Conservation (phyloP, 2,329 filamentous ascomycete genomes). For the Alternaria postmessia region DNA sequence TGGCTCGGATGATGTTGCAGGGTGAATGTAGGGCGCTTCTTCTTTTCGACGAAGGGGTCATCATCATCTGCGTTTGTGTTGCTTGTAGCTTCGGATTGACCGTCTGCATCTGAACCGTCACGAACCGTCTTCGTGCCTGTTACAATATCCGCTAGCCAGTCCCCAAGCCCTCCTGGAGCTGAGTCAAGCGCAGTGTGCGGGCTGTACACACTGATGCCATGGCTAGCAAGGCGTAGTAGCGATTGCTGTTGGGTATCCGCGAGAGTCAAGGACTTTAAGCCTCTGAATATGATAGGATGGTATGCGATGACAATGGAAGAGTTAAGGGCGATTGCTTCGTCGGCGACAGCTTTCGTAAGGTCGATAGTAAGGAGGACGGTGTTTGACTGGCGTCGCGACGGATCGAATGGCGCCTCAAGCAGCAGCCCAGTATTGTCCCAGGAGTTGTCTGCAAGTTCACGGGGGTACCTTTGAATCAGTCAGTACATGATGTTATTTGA, state of each 20-base stretch:
- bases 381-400: constrained; percentile 65
- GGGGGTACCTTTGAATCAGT: constrained; percentile 73
- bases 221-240: constrained; percentile 80
- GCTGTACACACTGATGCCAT: constrained; percentile 93
- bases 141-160: constrained; percentile 92
- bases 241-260: constrained; percentile 86
- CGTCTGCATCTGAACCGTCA: constrained; percentile 7
- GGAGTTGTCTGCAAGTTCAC: constrained; percentile 83
- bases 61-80: constrained; percentile 30
- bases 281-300: constrained; percentile 96
- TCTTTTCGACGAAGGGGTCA: constrained; percentile 48
- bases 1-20: constrained; percentile 61
- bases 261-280: constrained; percentile 86
- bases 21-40: constrained; percentile 53
- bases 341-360: constrained; percentile 84
- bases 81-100: constrained; percentile 15
- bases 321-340: constrained; percentile 82
- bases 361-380: constrained; percentile 86
- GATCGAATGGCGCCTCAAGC: constrained; percentile 72
- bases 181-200: constrained; percentile 96
- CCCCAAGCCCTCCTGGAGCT: constrained; percentile 82
- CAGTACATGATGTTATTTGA: constrained; percentile 6
- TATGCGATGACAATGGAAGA: constrained; percentile 88
- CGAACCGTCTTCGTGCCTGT: constrained; percentile 60
- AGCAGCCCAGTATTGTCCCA: constrained; percentile 96